Conservation (phyloP, 106 monocot species). For the Gastrodia elata region DNA sequence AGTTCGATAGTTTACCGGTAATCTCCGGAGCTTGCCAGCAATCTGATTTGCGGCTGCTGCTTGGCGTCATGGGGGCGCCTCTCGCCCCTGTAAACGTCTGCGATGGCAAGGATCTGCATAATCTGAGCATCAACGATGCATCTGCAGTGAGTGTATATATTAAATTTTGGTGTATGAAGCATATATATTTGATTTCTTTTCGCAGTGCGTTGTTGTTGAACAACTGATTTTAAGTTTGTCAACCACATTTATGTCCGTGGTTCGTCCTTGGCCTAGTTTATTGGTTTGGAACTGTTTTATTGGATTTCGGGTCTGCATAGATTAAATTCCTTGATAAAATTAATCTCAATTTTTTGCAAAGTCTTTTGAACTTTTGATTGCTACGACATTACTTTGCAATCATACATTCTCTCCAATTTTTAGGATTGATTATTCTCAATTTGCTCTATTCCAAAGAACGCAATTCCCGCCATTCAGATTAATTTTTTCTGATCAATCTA, state of each 20-base stretch:
- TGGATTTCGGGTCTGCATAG: not conserved
- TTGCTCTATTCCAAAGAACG: not conserved
- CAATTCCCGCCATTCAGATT: too few relatives aligned
- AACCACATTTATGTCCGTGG: not conserved
- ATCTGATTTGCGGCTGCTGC: conserved; percentile 41
- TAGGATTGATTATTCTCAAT: not conserved
- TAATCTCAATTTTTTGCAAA: not conserved
- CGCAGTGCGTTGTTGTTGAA: not conserved
- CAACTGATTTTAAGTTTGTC: not conserved
- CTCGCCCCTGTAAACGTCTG: conserved; percentile 55
- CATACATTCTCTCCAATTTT: not conserved
- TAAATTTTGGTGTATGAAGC: not conserved
- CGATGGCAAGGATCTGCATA: conserved; percentile 48
- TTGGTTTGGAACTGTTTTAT: not conserved
- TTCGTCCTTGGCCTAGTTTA: not conserved
- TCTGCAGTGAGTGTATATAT: conserved; percentile 41
- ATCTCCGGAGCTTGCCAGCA: conserved; percentile 14
- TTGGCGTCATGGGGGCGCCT: conserved; percentile 66
- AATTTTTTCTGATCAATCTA: too few relatives aligned
- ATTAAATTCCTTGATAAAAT: not conserved
- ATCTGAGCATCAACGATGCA: conserved; percentile 75
- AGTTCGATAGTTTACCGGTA: conserved; percentile 35
- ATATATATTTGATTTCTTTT: not conserved
- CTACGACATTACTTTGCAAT: too few relatives aligned
- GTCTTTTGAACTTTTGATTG: not conserved